These are phyloP conservation scores for Hondaea fermentalgiana DNA, from an alignment of 108 stramenopile species.

Conservation along the genomic window DNA sequence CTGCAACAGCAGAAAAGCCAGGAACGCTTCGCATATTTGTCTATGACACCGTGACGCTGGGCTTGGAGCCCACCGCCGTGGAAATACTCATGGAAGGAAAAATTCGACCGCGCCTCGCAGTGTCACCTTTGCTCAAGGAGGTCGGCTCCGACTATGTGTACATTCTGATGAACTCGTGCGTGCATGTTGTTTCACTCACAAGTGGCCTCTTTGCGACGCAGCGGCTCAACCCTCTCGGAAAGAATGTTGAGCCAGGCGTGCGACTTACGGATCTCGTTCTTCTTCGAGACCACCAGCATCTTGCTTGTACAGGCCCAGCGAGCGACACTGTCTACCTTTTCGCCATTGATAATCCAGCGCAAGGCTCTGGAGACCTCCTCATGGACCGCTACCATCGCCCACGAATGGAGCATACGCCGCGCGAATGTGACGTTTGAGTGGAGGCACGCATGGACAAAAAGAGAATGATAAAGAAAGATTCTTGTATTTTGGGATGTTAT, in stretches of 20 bases:
- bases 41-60: not conserved
- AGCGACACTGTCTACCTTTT: not conserved
- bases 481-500: not conserved
- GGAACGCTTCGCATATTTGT: not conserved
- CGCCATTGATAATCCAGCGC: not conserved
- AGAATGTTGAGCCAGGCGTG: not conserved
- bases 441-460: not conserved
- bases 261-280: not conserved
- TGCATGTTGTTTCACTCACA: not conserved
- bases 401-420: not conserved
- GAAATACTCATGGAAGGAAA: not conserved
- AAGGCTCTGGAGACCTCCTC: no score
- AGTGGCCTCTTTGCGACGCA: not conserved
- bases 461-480: not conserved
- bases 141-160: conserved; percentile 10
- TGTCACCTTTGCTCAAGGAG: not conserved
- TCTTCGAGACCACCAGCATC: not conserved
- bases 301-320: not conserved
- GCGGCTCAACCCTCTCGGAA: not conserved
- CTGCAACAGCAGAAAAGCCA: not conserved
- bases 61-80: not conserved
- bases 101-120: not conserved
- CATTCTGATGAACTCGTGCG: not conserved
- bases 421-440: not conserved
- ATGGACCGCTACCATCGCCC: not conserved